Base-by-base conservation (phyloP, 2,329 filamentous ascomycete species). In the Cryphonectria naterciae region DNA sequence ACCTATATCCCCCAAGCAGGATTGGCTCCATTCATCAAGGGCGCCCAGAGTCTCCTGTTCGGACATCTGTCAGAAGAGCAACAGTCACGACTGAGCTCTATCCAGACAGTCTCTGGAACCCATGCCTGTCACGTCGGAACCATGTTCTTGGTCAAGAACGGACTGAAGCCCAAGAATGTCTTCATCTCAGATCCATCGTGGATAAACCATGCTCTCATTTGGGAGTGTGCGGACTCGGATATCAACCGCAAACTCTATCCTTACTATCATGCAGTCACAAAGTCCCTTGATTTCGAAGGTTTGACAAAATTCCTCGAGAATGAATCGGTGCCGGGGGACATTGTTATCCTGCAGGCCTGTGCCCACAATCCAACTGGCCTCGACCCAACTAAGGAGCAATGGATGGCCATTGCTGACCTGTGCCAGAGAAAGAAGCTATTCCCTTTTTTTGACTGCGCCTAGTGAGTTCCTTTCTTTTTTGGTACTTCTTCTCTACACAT, bases 321-420 rank as follows among this genome's bases (percentile, higher is more conserved):
- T 6, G 70, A 77, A 4, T 76, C 80, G 1, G 61, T 72, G 13
- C 39, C 71, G 6, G 77, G 77, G 17, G 79, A 81, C 60, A 75
- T 80, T 19, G 70, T 82, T n/a, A 65, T 83, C 7, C 74, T 83
- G 6, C 81, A 83, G 54, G 79, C 78, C 4, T 82, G 79, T 63
- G 79, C 79, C 28, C 81, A 83, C 67, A 83, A 83, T 61, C 81
- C 80, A 1, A 82, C 80, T 0, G 81, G 81, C 10, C 63, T 79
- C 1, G 81, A 83, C 68, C 78, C 76, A 1, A 75, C 76, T 1
- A 74, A 73, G 49, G 77, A 78, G 5, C 79, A 82, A 72, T 82
- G 80, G 81, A 65, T 72, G 39, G 28, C 56, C 1, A 72, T 83
- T 28, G 79, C 78, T 1, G 73, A 77, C 22, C n/a, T 81, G 1